These are phyloP conservation scores for Prinsepia uniflora DNA, from an alignment of 306 rosid genomes.

Conservation along the genomic window DNA sequence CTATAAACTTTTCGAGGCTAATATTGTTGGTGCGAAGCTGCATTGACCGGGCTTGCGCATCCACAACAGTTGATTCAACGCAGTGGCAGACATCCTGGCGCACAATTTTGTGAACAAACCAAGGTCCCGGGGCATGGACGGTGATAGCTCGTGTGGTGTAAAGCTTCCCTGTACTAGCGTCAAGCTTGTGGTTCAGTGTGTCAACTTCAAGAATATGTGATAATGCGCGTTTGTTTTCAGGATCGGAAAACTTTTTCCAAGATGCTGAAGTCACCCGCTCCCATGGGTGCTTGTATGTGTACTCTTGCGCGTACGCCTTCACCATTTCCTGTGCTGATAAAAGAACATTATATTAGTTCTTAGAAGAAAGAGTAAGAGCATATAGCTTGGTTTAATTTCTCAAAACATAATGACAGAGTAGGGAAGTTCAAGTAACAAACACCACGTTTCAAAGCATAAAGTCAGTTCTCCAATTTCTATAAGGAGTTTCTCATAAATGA, in stretches of 20 bases:
- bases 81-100: conserved; percentile 89
- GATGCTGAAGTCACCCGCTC: conserved; percentile 84
- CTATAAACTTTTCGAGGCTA: conserved; percentile 70
- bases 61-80: conserved; percentile 64
- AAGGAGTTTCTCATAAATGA: not conserved
- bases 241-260: conserved; percentile 86
- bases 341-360: conserved; percentile 10
- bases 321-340: conserved; percentile 43
- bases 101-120: conserved; percentile 65
- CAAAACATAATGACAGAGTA: not conserved
- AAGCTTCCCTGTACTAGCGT: conserved; percentile 61
- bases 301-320: conserved; percentile 71
- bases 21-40: conserved; percentile 52
- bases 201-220: conserved; percentile 85
- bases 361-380: not conserved
- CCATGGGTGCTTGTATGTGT: conserved; percentile 92
- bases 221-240: conserved; percentile 65
- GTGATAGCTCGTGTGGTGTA: conserved; percentile 69
- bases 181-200: conserved; percentile 59
- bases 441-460: not conserved
- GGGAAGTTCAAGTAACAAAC: not conserved
- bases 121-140: conserved; percentile 74
- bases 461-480: not conserved
- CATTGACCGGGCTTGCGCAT: conserved; percentile 56
- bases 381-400: not conserved